Percentiles rank a stretch among this genome's conserved stretches.
phyloP scores from a whole-genome alignment of 148 eudicot genomes.

The Tetragonia tetragonoides region DNA sequence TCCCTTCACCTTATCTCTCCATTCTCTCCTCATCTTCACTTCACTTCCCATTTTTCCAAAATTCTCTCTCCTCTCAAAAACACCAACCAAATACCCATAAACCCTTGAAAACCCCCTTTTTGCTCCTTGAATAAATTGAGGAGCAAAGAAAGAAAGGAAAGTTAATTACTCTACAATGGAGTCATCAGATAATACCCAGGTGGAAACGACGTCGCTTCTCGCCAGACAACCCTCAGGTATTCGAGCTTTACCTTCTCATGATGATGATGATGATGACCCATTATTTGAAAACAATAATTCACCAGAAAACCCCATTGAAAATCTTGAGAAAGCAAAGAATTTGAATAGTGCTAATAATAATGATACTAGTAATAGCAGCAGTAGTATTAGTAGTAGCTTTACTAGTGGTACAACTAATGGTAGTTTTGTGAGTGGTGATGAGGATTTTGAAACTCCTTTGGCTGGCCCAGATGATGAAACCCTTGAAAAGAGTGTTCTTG shows the following conservation, averaged over 20 bases:
- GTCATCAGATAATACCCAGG: background rate
- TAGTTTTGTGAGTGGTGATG: slow-evolving; percentile 52
- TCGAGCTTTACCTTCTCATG: slow-evolving; percentile 34
- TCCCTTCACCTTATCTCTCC: background rate
- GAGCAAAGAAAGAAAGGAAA: background rate
- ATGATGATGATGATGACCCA: slow-evolving; percentile 18
- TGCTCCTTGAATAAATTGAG: slow-evolving; percentile 8
- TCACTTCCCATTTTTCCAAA: background rate
- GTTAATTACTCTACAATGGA: background rate
- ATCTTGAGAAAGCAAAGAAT: slow-evolving; percentile 11
- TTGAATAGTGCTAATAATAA: slow-evolving; percentile 11
- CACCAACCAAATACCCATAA: background rate
- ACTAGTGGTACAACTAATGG: slow-evolving; percentile 26
- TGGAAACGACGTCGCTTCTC: background rate
- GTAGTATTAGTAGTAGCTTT: slow-evolving; percentile 20
- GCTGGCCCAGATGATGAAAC: slow-evolving; percentile 30
- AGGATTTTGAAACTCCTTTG: slow-evolving; percentile 39
- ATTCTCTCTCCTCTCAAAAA: background rate
- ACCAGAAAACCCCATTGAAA: background rate
- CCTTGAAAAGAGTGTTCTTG: slow-evolving; percentile 5
- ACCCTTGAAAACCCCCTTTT: background rate
- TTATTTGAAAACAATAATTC: slow-evolving; percentile 11
- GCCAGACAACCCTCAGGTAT: slow-evolving; percentile 37
- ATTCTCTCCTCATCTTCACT: background rate
- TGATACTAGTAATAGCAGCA: background rate